Conservation (phyloP, 225 moss, liverwort and hornwort species). For the Thuidium tamariscinum region DNA sequence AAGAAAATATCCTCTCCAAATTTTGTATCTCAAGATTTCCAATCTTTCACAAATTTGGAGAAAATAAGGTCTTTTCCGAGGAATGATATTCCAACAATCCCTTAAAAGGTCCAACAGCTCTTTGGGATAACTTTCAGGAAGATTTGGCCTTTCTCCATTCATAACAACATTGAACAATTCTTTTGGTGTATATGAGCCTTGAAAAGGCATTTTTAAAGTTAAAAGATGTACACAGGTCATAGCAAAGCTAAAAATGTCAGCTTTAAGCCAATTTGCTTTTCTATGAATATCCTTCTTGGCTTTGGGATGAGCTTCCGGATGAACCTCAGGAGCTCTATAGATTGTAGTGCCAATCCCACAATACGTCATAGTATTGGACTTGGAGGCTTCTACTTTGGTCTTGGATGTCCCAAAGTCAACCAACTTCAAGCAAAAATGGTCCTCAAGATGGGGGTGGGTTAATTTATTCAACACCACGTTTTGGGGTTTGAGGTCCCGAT, state of each 20-base stretch:
- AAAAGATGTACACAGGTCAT: background rate
- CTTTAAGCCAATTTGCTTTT: background rate
- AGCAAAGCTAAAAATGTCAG: background rate
- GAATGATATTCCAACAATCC: background rate
- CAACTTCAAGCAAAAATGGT: background rate
- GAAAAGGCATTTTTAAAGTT: background rate
- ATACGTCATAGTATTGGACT: background rate
- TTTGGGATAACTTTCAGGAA: rapidly evolving
- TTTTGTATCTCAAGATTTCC: background rate
- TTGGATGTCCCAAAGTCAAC: background rate
- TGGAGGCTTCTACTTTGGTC: background rate
- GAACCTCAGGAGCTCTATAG: background rate
- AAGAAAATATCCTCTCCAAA: background rate
- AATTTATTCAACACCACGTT: background rate
- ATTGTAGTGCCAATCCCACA: background rate
- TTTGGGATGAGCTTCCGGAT: background rate
- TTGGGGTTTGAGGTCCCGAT: background rate
- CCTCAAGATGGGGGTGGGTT: background rate
- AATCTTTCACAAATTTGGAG: background rate
- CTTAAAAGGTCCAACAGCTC: background rate
- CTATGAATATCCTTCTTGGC: rapidly evolving
- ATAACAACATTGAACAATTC: background rate
- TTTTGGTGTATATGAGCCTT: background rate
- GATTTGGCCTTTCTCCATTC: background rate
- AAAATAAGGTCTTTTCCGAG: background rate